Percentiles rank a stretch among this genome's conserved stretches.
phyloP scores from a whole-genome alignment of 2,329 filamentous ascomycete species.

The Colletotrichum echinochloae region DNA sequence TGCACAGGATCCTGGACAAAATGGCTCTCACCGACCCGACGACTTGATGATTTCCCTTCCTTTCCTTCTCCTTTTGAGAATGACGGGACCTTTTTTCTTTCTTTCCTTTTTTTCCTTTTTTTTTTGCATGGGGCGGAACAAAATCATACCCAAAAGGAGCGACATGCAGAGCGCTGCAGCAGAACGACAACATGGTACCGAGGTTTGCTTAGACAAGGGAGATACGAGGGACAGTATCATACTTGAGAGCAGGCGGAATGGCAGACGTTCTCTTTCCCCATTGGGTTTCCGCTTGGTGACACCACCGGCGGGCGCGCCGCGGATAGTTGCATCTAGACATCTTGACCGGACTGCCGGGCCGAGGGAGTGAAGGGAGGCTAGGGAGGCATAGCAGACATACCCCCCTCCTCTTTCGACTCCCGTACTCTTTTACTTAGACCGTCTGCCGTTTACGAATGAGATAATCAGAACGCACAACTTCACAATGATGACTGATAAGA shows the following conservation, averaged over 20 bases:
- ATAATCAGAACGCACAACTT: neutral
- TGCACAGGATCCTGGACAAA: slow-evolving; percentile 77
- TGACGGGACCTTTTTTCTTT: too few species aligned
- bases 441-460: neutral
- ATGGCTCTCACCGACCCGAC: slow-evolving; percentile 57
- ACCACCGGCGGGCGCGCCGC: neutral
- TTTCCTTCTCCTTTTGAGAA: neutral
- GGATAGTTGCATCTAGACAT: slow-evolving; percentile 2
- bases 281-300: neutral
- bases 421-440: neutral
- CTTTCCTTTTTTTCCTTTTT: neutral
- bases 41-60: neutral
- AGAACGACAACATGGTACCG: neutral
- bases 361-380: neutral
- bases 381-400: neutral
- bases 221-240: neutral
- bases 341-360: neutral
- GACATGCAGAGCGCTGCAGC: neutral
- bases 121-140: neutral
- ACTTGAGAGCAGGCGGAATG: too few species aligned
- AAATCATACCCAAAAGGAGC: neutral
- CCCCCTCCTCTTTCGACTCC: neutral
- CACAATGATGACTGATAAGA: neutral
- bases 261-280: neutral
- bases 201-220: neutral